Base-by-base conservation (phyloP, 176 grass and related monocot species). In the Saccharum spontaneum region DNA sequence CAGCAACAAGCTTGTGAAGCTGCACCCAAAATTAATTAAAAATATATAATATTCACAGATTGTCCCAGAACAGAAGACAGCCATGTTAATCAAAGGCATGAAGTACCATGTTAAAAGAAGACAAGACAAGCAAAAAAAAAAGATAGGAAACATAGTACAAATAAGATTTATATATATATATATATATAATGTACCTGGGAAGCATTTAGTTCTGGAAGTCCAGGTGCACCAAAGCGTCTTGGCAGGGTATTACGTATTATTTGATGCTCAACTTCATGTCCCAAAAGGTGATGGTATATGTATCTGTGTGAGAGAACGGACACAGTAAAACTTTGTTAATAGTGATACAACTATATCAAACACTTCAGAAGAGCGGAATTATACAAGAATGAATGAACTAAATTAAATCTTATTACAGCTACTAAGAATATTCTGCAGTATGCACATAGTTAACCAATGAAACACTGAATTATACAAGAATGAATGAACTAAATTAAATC, bases 221-320 rank as follows among this genome's bases (percentile, higher is more conserved):
- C 97, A 73, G 97, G 97, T 33, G 97, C 97, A 86, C 94, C 97
- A 83, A 99, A 99, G 69, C 97, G 94, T 36, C 88, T 92, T 4
- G 94, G 94, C 71, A 99, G 70, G 60, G 92, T 91, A 78, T 99
- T 99, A 60, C 90, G 92, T 83, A 99, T 89, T 86, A 92, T 85
- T 84, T 97, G 97, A 89, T 94, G 94, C 84, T 99, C 97, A 24
- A 99, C 97, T 83, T 99, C 97, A 87, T 99, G 97, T 52, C 97
- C 97, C 82, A 99, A 85, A 74, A 99, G 92, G 69, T 99, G 94
- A 86, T 99, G 97, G 83, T 99, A 99, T 92, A 99, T 97, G 79
- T 99, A 99, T 40, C 92, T 99, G 77, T 49, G 88, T 37, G 34
- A 75, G 31, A 76, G 59, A 44, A 67, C 12, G 3, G 16, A 76